Conservation (phyloP, 306 rosid species). For the Cajanus cajan region DNA sequence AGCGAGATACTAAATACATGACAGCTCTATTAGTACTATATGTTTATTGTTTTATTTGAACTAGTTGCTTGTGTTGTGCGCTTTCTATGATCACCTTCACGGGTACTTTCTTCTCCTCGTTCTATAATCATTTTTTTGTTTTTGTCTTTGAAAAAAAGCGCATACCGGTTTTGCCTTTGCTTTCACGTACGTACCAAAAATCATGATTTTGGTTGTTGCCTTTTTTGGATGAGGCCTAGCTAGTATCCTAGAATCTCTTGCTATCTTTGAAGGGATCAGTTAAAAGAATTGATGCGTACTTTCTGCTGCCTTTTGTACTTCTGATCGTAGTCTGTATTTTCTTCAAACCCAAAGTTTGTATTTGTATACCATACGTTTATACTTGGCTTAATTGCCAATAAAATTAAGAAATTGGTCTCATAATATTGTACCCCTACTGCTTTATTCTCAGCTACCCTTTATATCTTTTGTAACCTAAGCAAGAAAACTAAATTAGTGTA, state of each 20-base stretch:
- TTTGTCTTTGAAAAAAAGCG: conserved; percentile 28
- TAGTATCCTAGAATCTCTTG: conserved; percentile 6
- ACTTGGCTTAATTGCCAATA: neutral
- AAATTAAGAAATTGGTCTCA: neutral
- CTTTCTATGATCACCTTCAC: conserved; percentile 30
- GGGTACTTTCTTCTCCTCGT: neutral
- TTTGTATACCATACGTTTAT: neutral
- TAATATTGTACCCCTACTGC: neutral
- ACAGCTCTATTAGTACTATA: neutral
- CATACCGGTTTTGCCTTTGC: conserved; percentile 7
- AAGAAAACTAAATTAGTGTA: neutral
- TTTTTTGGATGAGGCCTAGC: conserved; percentile 6
- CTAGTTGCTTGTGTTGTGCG: conserved; percentile 23
- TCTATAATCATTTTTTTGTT: conserved; percentile 1
- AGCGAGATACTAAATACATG: conserved; percentile 19
- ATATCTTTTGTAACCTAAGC: neutral
- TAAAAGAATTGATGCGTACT: neutral
- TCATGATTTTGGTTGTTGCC: conserved; percentile 23
- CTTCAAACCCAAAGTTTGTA: conserved; percentile 5
- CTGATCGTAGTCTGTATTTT: neutral
- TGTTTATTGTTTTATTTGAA: neutral
- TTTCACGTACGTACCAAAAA: conserved; percentile 20
- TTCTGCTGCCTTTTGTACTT: neutral
- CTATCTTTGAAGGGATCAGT: neutral
- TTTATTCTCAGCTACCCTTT: neutral